phyloP scores from a whole-genome alignment of 768 basidiomycete genomes.

The Russula dissimulans region DNA sequence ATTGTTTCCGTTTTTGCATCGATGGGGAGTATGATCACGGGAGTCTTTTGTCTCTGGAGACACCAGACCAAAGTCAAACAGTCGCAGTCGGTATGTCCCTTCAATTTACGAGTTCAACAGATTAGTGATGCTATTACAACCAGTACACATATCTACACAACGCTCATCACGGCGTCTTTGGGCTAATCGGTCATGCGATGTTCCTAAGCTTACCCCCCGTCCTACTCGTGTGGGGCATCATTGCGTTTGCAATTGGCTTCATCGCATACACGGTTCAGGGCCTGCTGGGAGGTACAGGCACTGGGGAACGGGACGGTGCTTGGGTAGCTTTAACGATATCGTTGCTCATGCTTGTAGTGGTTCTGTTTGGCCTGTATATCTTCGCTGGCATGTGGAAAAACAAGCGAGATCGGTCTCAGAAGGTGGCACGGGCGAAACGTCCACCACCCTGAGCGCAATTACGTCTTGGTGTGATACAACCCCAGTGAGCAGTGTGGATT shows the following conservation, averaged over 20 bases:
- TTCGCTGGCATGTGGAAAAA: constrained; percentile 44
- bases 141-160: constrained; percentile 50
- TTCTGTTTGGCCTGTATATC: constrained; percentile 36
- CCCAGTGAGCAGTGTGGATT: not conserved
- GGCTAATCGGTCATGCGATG: constrained; percentile 41
- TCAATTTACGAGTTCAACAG: not conserved
- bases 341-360: constrained; percentile 31
- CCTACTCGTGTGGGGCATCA: constrained; percentile 47
- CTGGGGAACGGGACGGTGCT: constrained; percentile 27
- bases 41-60: constrained; percentile 48
- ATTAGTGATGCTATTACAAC: not conserved
- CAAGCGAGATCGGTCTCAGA: not conserved
- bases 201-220: constrained; percentile 44
- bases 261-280: constrained; percentile 38
- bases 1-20: constrained; percentile 41
- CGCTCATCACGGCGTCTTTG: constrained; percentile 35
- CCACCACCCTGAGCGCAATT: not conserved
- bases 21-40: constrained; percentile 46
- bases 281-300: constrained; percentile 19
- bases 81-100: constrained; percentile 31
- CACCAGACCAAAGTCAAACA: constrained; percentile 41
- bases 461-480: not conserved
- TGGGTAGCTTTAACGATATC: constrained; percentile 37
- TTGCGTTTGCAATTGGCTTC: constrained; percentile 39
- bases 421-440: not conserved